Percentiles rank a stretch among this genome's conserved stretches.
Conservation (phyloP, 2,329 filamentous ascomycete species). For the Cercospora zeae-maydis region DNA sequence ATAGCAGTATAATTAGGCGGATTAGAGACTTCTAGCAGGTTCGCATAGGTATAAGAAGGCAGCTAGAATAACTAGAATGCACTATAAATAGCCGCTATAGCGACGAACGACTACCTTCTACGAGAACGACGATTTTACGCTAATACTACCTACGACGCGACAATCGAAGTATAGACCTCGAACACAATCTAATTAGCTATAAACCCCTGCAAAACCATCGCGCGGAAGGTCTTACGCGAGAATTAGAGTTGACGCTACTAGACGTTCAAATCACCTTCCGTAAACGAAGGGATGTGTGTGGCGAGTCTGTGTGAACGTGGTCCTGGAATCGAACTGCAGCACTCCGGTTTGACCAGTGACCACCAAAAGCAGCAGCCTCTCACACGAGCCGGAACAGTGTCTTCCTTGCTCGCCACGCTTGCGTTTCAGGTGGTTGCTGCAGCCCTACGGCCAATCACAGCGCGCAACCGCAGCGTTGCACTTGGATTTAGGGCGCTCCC, state of each 20-base stretch:
- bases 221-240: neutral
- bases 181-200: neutral
- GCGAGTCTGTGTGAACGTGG: neutral
- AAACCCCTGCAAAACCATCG: neutral
- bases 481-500: slow-evolving; percentile 4
- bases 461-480: neutral
- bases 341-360: slow-evolving; percentile 1
- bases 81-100: no score
- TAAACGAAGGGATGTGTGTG: neutral
- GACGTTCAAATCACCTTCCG: neutral
- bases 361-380: slow-evolving; percentile 7
- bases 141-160: no score
- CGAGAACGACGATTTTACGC: no score
- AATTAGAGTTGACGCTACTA: neutral
- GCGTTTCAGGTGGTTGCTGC: slow-evolving; percentile 9
- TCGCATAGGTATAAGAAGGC: no score
- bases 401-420: slow-evolving; percentile 12
- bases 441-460: slow-evolving; percentile 9
- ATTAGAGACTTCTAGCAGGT: no score
- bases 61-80: no score
- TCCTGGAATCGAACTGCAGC: slow-evolving; percentile 1
- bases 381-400: slow-evolving; percentile 11
- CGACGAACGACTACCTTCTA: no score
- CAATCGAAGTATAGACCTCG: neutral
- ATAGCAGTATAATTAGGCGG: no score